Conservation (phyloP, 768 basidiomycete species). For the Rhodosporidiobolus odoratus region DNA sequence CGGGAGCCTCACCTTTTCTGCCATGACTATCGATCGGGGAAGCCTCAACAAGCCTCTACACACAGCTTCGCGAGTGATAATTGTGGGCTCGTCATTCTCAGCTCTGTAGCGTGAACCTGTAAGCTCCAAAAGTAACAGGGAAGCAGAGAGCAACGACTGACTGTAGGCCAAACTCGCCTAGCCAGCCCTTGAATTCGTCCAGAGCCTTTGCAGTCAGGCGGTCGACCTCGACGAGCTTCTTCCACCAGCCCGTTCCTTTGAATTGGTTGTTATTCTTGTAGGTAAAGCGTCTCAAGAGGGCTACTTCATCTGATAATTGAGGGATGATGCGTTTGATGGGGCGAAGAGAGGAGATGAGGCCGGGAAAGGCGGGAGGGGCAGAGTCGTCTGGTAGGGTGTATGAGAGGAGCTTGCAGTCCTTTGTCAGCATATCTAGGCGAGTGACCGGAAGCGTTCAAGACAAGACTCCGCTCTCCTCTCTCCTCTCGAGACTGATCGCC, state of each 20-base stretch:
- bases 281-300: slow-evolving; percentile 30
- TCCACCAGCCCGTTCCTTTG: slow-evolving; percentile 35
- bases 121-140: no score
- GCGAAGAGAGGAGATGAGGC: slow-evolving; percentile 33
- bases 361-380: slow-evolving; percentile 12
- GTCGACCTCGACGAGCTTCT: slow-evolving; percentile 25
- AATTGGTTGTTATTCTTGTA: slow-evolving; percentile 41
- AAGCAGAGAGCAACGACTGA: slow-evolving; percentile 2
- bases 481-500: no score
- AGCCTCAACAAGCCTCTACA: slow-evolving; percentile 3
- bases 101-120: neutral
- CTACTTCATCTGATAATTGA: slow-evolving; percentile 17
- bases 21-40: slow-evolving; percentile 13
- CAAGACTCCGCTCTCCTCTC: no score
- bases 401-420: neutral
- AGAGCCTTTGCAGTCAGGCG: neutral
- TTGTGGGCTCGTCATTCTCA: slow-evolving; percentile 17
- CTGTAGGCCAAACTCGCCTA: slow-evolving; percentile 13
- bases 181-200: slow-evolving; percentile 10
- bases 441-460: no score
- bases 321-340: slow-evolving; percentile 21
- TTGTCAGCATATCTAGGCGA: neutral
- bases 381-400: neutral
- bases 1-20: slow-evolving; percentile 36
- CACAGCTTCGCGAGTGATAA: neutral